Percentiles rank a stretch among this genome's conserved stretches.
Conservation (phyloP, 208 protist species). For the Wallacemonas sp. region DNA sequence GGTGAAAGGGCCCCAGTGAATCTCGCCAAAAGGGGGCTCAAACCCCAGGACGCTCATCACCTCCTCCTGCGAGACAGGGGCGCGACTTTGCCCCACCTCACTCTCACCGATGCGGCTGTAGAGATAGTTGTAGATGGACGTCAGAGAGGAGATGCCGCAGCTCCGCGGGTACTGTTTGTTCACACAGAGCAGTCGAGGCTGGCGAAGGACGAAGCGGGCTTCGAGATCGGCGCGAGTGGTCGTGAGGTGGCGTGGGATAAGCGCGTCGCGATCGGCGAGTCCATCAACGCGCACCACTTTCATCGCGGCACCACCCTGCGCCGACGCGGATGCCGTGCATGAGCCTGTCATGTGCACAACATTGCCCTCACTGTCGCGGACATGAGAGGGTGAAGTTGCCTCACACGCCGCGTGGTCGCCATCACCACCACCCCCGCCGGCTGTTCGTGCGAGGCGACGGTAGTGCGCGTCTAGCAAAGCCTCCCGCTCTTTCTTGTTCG, state of each 20-base stretch:
- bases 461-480: constrained; percentile 42
- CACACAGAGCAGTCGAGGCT: constrained; percentile 73
- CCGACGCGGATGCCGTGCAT: too few relatives aligned
- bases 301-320: constrained; percentile 21
- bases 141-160: constrained; percentile 87
- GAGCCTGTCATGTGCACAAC: too few relatives aligned
- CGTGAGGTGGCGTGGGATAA: constrained; percentile 67
- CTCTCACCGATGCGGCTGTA: constrained; percentile 84
- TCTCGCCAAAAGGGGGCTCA: constrained; percentile 85
- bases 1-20: constrained; percentile 90
- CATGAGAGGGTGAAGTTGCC: neutral
- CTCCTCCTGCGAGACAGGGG: constrained; percentile 86
- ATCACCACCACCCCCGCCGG: neutral
- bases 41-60: constrained; percentile 90
- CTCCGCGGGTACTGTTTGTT: constrained; percentile 91
- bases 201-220: constrained; percentile 62
- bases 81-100: constrained; percentile 25
- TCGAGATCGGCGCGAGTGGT: constrained; percentile 70
- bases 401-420: neutral
- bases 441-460: constrained; percentile 19
- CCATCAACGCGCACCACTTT: constrained; percentile 50
- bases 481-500: constrained; percentile 65
- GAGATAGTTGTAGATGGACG: constrained; percentile 91
- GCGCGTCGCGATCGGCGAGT: constrained; percentile 37
- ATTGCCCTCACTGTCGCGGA: constrained; percentile 55